Base-by-base conservation (phyloP, 768 basidiomycete genomes). In the Guyanaporus albipodus region DNA sequence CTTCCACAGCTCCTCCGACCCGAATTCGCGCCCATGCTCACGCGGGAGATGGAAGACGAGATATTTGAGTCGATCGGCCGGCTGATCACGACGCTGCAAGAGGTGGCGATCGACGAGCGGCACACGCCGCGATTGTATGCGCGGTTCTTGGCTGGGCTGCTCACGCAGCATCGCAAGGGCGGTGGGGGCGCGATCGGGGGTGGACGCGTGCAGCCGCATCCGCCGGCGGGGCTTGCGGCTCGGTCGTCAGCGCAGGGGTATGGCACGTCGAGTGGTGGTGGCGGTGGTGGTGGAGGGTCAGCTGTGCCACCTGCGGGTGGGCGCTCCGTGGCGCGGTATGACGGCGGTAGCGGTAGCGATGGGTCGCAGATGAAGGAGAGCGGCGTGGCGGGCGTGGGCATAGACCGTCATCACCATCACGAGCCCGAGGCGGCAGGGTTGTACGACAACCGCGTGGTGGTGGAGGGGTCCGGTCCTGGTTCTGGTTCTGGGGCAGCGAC, bases 51-150 rank as follows among this genome's bases (percentile, higher is more conserved):
- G 58, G 84, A 87, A 54, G 77, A 72, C 28, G 78, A 85, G 55
- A 84, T 89, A 46, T 84, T 85, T 53, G 79, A 83, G 48, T 70
- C 82, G 53, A 87, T 91, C 45, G 75, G 81, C 31, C 76, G 78
- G 9, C 73, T 91, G 18, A 88, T 91, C 54, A 79, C 84, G 50
- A 84, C 79, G 0, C 67, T 90, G 44, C 76, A 81, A 11, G 82
- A 83, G 46, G 79, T 89, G 39, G 84, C 87, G 14, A 86, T 90
- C 40, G 88, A 91, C 56, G 85, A 87, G 55, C 77, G 83, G 12
- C 88, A 91, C 59, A 87, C 86, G 0, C 88, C 87, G 2, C 83
- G 80, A 53, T 70, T 90, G 27, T 88, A 90, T 56, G 85, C 88
- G 11, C 79, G 86, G 12, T 91, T 91, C 73, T 74, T 91, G n/a